Base-by-base conservation (phyloP, 768 basidiomycete species). In the Cantharellus cinnabarinus region DNA sequence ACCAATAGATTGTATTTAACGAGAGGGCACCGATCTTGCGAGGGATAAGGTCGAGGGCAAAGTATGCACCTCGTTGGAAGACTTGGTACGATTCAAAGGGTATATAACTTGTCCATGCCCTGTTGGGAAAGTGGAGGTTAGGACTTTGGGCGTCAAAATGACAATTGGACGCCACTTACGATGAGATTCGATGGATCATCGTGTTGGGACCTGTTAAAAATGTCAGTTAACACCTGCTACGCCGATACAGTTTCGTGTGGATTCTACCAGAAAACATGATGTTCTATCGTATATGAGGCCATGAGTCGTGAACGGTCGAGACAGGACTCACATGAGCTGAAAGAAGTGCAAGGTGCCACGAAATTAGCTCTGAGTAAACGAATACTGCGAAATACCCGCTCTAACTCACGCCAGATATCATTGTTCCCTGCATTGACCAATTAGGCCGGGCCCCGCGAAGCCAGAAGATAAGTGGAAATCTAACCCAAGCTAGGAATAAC, bases 1-100 rank as follows among this genome's bases (percentile, higher is more conserved):
- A 93, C 72, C 87, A 91, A 71, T 87, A 93, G 71, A 93, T 77
- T 0, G 89, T 90, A 69, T 91, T 95, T 57, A 93, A 72, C 63
- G 83, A 84, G 66, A 95, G 81, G 55, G 82, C 85, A 5, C 62
- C 62, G 42, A 91, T 64, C 59, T 78, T 65, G 62, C 81, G 75
- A 0, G 85, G 83, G 39, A 93, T 79, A 48, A 93, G 83, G 65
- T 91, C 89, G 42, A 77, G 73, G 2, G 84, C 75, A 65, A 75
- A 93, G 70, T 93, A 93, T 20, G 82, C 87, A n/a, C 90, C 89
- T 41, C 85, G 76, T 62, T 84, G 82, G 68, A 94, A 91, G 29
- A 86, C 81, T 70, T 86, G 85, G 56, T 78, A 78, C 61, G 82
- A 76, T 41, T 81, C 78, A 66, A 84, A 79, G 1, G 90, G 89